Base-by-base conservation (phyloP, 1,284 basidiomycete genomes). In the Cutaneotrichosporon sp. region DNA sequence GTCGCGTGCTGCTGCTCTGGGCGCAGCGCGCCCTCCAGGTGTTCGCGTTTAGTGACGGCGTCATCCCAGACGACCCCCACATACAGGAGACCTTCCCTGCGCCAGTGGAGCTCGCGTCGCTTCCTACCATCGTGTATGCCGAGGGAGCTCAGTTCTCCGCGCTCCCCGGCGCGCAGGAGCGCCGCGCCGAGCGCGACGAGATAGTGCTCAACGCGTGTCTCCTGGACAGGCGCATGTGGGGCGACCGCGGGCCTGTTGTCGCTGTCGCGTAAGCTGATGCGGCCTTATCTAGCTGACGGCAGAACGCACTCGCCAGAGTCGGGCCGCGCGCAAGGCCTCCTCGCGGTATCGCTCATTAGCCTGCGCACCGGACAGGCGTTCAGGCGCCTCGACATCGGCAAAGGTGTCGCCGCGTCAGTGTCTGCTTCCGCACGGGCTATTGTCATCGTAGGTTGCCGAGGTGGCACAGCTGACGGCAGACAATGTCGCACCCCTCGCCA, bases 41-140 rank as follows among this genome's bases (percentile, higher is more conserved):
- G 33, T 77, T 71, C 56, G 51, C 67, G 0, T 56, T 68, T n/a
- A 43, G 49, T 10, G 47, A 56, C 7, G 61, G 66, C 42, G 34
- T 31, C 36, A 69, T 73, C 5, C 72, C 74, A 0, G 69, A 69
- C 46, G 73, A 75, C 58, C 64, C 68, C 3, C 73, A 75, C 51
- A 69, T 71, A 3, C 57, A 57, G 14, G 74, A 76, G 58, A 47
- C 57, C 3, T 70, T 71, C 56, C 66, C 67, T 0, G 56, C 74
- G 3, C 77, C 77, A 0, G 69, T 71, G 38, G 73, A 77, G 59
- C 63, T 73, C 11, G 69, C 71, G 34, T 70, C 67, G 7, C 47
- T 77, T 3, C 62, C 68, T 2, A 34, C 22, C 6, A 67, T 78
- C 38, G 54, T 33, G 33, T 72, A 73, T 50, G 69, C 57, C 20